These are phyloP conservation scores for Mycena filopes DNA, from an alignment of 768 basidiomycete species.

Conservation along the genomic window DNA sequence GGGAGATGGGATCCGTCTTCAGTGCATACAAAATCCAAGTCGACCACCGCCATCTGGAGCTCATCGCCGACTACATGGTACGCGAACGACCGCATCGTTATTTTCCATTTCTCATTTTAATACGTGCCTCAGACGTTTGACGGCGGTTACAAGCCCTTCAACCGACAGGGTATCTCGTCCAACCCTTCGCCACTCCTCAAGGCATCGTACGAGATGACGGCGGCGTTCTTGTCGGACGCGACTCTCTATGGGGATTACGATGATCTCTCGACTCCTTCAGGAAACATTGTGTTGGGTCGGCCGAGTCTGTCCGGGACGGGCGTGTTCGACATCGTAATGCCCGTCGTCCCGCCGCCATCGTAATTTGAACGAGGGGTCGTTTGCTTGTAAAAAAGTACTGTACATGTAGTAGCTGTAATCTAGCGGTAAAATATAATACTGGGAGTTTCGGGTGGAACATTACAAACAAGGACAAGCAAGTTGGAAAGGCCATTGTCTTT, in stretches of 20 bases:
- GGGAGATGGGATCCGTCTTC: slow-evolving; percentile 93
- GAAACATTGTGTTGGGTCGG: slow-evolving; percentile 90
- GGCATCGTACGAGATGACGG: slow-evolving; percentile 97
- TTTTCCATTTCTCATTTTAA: slow-evolving; percentile 14
- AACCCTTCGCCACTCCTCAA: slow-evolving; percentile 97
- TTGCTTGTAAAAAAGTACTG: slow-evolving; percentile 19
- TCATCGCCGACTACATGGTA: slow-evolving; percentile 99
- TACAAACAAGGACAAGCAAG: not conserved
- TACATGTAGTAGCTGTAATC: slow-evolving; percentile 20
- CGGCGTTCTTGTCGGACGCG: slow-evolving; percentile 92
- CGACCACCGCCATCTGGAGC: slow-evolving; percentile 90
- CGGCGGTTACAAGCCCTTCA: slow-evolving; percentile 98
- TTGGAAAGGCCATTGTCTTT: not conserved
- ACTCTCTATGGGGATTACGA: slow-evolving; percentile 96
- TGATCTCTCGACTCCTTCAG: slow-evolving; percentile 88
- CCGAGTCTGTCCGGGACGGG: slow-evolving; percentile 95
- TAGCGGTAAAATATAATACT: not conserved
- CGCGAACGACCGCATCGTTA: slow-evolving; percentile 42
- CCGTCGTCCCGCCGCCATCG: slow-evolving; percentile 12
- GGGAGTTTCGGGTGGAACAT: not conserved
- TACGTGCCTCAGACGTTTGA: slow-evolving; percentile 84
- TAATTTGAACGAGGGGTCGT: slow-evolving; percentile 1
- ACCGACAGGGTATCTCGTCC: slow-evolving; percentile 92
- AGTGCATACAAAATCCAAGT: slow-evolving; percentile 96
- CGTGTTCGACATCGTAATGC: slow-evolving; percentile 87